Evolutionary conservation across 2,329 filamentous ascomycete genomes (phyloP), one percentile per base, ranked within the genome.

Genomic region (Scedosporium aurantiacum): DNA sequence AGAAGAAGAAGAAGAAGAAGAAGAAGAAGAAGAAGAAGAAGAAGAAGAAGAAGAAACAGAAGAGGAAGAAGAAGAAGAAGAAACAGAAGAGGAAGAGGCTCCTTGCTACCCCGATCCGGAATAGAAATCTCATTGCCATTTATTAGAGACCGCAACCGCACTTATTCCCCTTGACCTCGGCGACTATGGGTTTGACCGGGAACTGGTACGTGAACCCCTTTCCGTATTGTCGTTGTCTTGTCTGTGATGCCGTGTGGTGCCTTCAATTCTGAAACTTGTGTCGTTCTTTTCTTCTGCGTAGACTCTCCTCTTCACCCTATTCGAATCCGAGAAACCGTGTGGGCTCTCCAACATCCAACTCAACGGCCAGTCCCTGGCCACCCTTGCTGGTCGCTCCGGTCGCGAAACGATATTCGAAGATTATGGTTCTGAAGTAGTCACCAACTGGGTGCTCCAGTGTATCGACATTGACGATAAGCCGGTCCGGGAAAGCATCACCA

Each of bases 381-480:
- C 76, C 62, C 71, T 73, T 52, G 72, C 68, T 21, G 68, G 72
- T 61, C 74, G 74, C n/a, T 62, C 66, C 52, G 78, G 79, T 57
- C 73, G 72, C 32, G 78, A 78, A 21, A 66, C 71, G 21, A 69
- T 82, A 61, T 68, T 69, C 14, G 70, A 75, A 50, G 70, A 74
- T 32, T 66, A 73, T 28, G 74, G 73, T 61, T 70, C 68, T 61
- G 65, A 71, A 58, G 69, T 81, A 60, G 68, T 72, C 23, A 78
- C 77, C 62, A 71, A 72, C 58, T 83, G 80, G 80, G 68, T 70
- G 16, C 76, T 80, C 62, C 72, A 74, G 62, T 83, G 80, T 63
- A 68, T 77, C 45, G 71, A 73, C 14, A 69, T 73, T 58, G 73
- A 73, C 61, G 70, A 72, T 25, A 68, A 72, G 45, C 71, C 73